Evolutionary conservation across 31 red algal species (phyloP).

Genomic region (Bonnemaisonia californica): DNA sequence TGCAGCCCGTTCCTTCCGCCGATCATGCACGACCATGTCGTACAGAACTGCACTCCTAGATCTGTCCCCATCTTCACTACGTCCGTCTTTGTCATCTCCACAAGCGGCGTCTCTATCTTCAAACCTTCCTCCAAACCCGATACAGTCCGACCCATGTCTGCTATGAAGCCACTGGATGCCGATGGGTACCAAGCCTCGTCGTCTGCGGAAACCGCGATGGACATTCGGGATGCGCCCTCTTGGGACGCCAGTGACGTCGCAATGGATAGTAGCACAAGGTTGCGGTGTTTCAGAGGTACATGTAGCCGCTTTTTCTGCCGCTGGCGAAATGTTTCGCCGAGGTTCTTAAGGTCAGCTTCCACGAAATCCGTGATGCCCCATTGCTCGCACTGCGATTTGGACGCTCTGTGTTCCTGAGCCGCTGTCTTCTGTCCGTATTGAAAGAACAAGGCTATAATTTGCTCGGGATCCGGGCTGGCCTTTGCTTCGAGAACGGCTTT

Average conservation of each 20-base stretch:
- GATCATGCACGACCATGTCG: slow-evolving; percentile 53
- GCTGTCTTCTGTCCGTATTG: slow-evolving; percentile 35
- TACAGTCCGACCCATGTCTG: background rate
- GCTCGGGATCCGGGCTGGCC: background rate
- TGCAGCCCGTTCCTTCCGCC: slow-evolving; percentile 19
- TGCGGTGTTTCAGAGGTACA: slow-evolving; percentile 32
- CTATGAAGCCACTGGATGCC: slow-evolving; percentile 3
- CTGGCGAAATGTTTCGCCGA: background rate
- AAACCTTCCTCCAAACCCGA: background rate
- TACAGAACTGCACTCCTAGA: slow-evolving; percentile 23
- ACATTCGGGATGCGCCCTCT: slow-evolving; percentile 18
- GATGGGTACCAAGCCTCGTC: slow-evolving; percentile 38
- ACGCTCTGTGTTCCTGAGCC: slow-evolving; percentile 9
- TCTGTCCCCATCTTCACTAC: slow-evolving; percentile 11
- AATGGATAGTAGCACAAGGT: slow-evolving; percentile 21
- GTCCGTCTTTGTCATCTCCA: slow-evolving; percentile 22
- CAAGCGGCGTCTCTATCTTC: slow-evolving; percentile 25
- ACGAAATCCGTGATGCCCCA: background rate
- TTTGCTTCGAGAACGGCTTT: background rate
- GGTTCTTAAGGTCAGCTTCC: slow-evolving; percentile 8
- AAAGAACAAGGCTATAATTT: slow-evolving; percentile 22
- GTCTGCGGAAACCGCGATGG: slow-evolving; percentile 23
- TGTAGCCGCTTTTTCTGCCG: slow-evolving; percentile 18
- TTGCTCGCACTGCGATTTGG: slow-evolving; percentile 18
- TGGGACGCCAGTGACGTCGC: slow-evolving; percentile 29